These are phyloP conservation scores for Escovopsis sp. DNA, from an alignment of 2,329 filamentous ascomycete species.

Conservation along the genomic window DNA sequence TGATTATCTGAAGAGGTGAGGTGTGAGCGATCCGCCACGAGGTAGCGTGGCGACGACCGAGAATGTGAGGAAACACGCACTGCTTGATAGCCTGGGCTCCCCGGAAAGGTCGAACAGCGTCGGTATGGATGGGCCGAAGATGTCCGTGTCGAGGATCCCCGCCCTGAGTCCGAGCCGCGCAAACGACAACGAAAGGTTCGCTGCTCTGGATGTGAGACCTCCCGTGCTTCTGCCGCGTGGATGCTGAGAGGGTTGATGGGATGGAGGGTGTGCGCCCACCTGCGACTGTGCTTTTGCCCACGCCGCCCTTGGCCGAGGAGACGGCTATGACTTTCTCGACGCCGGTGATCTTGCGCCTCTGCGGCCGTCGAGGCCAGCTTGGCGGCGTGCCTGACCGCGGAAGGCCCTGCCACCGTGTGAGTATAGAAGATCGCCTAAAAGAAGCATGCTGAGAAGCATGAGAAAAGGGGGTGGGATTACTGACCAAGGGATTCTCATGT, in stretches of 20 bases:
- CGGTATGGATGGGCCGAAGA: slow-evolving; percentile 91
- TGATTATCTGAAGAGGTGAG: slow-evolving; percentile 45
- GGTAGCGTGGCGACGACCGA: neutral
- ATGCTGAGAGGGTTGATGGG: neutral
- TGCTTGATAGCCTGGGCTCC: slow-evolving; percentile 59
- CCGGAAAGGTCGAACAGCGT: slow-evolving; percentile 72
- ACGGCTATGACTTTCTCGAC: slow-evolving; percentile 93
- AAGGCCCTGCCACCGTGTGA: slow-evolving; percentile 47
- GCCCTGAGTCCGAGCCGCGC: slow-evolving; percentile 67
- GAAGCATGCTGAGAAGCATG: too few relatives aligned
- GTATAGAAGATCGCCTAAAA: neutral
- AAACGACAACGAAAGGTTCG: slow-evolving; percentile 76
- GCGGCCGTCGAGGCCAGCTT: slow-evolving; percentile 57
- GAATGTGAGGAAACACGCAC: slow-evolving; percentile 29
- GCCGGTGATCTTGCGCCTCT: slow-evolving; percentile 64
- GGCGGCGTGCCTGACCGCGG: slow-evolving; percentile 53
- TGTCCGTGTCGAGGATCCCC: slow-evolving; percentile 88
- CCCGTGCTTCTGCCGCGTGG: neutral
- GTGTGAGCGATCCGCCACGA: neutral
- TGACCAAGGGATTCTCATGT: slow-evolving; percentile 83
- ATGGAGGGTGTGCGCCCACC: slow-evolving; percentile 30
- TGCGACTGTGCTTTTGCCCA: slow-evolving; percentile 89
- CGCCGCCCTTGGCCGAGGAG: slow-evolving; percentile 93
- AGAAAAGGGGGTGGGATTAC: slow-evolving; percentile 6
- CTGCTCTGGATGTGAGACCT: slow-evolving; percentile 16